Base-by-base conservation (phyloP, 2,329 filamentous ascomycete species). In the Nakataea oryzae region DNA sequence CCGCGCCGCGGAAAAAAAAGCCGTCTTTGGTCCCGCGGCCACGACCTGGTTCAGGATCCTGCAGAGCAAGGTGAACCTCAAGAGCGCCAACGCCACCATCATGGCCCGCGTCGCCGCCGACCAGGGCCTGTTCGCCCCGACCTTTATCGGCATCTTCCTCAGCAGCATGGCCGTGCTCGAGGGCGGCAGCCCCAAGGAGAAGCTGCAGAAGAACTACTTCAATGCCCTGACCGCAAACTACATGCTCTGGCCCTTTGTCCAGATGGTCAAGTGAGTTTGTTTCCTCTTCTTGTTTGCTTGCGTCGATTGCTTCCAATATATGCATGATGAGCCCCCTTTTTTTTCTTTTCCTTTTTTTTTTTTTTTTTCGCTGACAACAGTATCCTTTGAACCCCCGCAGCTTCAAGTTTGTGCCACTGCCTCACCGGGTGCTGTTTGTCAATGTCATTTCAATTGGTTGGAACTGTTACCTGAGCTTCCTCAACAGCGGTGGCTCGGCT, bases 31-130 rank as follows among this genome's bases (percentile, higher is more conserved):
- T 41, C 93, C 93, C 60, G 89, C 86, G 28, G 93, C 92, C 8
- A 91, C 91, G 12, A 90, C 85, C 61, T 97, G 93, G 93, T 96
- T 90, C 80, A 80, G 81, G 65, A 83, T 96, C 74, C 86, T 97
- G 63, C 86, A 90, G 69, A 82, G 83, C 63, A 81, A 85, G 66
- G 82, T 96, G 67, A 76, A 76, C 63, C 81, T 91, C 64, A 78
- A 81, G 56, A 84, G 83, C 70, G 82, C 81, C 67, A 88, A 87
- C 70, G 75, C 81, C 62, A 91, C 92, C 70, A 90, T 90, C 64
- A 74, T 87, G 61, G 88, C 91, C 29, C 89, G 91, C 67, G 92
- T 96, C 64, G 86, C 84, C 29, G 82, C 82, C 66, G 93, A 97
- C 77, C 93, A 97, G 78, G 77, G 85, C 57, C 67, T 95, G 60